phyloP scores from a whole-genome alignment of 73 alveolate genomes.

The Stentor roeselii region DNA sequence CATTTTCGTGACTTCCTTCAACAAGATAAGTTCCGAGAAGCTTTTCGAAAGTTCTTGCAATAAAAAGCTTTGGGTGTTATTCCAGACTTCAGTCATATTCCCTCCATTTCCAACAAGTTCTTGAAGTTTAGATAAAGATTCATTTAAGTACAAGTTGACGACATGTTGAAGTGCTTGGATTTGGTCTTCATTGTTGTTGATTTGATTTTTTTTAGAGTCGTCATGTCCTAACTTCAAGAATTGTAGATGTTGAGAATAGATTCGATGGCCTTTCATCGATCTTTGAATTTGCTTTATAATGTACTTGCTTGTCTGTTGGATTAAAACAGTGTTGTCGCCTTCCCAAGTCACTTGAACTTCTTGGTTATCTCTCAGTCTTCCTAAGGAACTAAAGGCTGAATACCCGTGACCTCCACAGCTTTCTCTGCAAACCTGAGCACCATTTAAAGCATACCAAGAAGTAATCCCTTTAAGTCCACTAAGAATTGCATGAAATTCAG shows the following conservation, averaged over 20 bases:
- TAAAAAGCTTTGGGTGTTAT: neutral
- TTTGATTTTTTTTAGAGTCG: slow-evolving; percentile 12
- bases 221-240: slow-evolving; percentile 7
- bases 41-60: slow-evolving; percentile 25
- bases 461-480: slow-evolving; percentile 51
- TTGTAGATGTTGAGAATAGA: neutral
- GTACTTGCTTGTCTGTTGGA: slow-evolving; percentile 59
- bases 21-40: slow-evolving; percentile 23
- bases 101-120: neutral
- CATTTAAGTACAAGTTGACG: neutral
- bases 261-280: slow-evolving; percentile 30
- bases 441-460: slow-evolving; percentile 38
- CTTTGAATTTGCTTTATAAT: slow-evolving; percentile 38
- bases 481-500: slow-evolving; percentile 57
- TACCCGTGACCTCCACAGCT: slow-evolving; percentile 75
- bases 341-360: slow-evolving; percentile 81
- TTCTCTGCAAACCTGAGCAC: slow-evolving; percentile 60
- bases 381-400: slow-evolving; percentile 56
- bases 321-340: slow-evolving; percentile 80
- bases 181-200: slow-evolving; percentile 1
- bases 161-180: neutral
- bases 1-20: slow-evolving; percentile 23
- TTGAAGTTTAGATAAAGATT: slow-evolving; percentile 28
- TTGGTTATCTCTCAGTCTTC: slow-evolving; percentile 36
- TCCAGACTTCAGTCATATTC: slow-evolving; percentile 27